Conservation (phyloP, 2,329 filamentous ascomycete species). For the Atkinsonella texensis region DNA sequence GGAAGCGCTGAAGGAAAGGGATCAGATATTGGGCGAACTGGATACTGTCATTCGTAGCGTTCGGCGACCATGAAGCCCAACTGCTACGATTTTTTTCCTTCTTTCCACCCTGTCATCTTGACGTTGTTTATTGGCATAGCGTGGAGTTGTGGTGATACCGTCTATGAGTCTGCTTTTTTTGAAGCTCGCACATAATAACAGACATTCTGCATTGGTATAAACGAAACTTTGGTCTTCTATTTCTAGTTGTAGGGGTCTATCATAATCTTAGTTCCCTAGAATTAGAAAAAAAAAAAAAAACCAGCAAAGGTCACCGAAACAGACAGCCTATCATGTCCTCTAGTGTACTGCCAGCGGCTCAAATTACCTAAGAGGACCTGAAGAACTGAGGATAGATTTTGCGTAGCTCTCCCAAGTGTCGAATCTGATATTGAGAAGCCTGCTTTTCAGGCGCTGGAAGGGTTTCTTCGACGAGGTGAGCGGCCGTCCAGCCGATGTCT, state of each 20-base stretch:
- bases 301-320: not conserved
- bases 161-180: not conserved
- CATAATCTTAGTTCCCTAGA: not conserved
- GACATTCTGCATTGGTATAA: not conserved
- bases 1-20: constrained; percentile 51
- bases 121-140: constrained; percentile 12
- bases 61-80: constrained; percentile 37
- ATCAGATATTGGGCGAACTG: constrained; percentile 46
- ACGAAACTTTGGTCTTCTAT: too few species aligned
- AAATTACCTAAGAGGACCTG: constrained; percentile 34
- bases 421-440: constrained; percentile 64
- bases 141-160: constrained; percentile 14
- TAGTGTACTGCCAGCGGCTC: not conserved
- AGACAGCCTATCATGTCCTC: too few species aligned
- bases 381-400: constrained; percentile 75
- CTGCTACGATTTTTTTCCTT: not conserved
- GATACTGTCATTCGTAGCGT: constrained; percentile 50
- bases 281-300: not conserved
- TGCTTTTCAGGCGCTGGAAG: constrained; percentile 49
- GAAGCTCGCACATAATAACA: not conserved
- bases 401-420: constrained; percentile 63
- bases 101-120: not conserved
- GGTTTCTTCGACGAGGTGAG: constrained; percentile 72
- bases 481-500: constrained; percentile 73
- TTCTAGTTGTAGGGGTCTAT: not conserved